Evolutionary conservation across 179 eudicot species (phyloP), one percentile per base, ranked within the genome.

Genomic region (Vitellaria paradoxa): DNA sequence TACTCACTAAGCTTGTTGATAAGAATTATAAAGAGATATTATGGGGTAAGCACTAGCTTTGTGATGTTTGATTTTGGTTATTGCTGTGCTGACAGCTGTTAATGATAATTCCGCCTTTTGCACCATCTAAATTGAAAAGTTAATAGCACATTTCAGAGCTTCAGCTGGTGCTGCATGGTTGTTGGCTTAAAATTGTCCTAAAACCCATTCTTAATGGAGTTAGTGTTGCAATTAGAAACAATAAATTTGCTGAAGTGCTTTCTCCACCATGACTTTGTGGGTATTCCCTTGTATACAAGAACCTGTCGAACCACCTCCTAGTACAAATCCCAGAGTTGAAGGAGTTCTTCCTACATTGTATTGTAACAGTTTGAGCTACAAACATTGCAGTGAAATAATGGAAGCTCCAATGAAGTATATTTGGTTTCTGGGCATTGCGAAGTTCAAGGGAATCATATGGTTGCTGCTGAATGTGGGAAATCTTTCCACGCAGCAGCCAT

Each of bases 391-490:
- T 18, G 26, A 70, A 53, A 26, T 74, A 68, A 82, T 75, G 76
- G 77, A 77, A 80, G 65, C 50, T 67, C 56, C 71, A 68, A 69
- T 80, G 86, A 81, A 80, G 62, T 53, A 74, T 69, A 47, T 83
- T 4, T 80, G 53, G 57, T 9, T 77, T 70, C 45, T 65, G 23
- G 66, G 65, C 49, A 76, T 61, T 24, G 75, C 75, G n/a, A 82
- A 81, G 45, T 69, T 75, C 9, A 15, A 74, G 83, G 84, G 47
- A 50, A 83, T 70, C 77, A 64, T n/a, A 82, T 56, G 85, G 83
- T 37, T 8, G 84, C 82, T 8, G 86, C 90, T 50, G 91, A 84
- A 74, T 90, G 90, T 24, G 90, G 88, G 63, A 72, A 65, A 42
- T 65, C 82, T 9, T 73, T n/a, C n/a, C n/a, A n/a, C n/a, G n/a